Evolutionary conservation across 179 eudicot species (phyloP), one percentile per base, ranked within the genome.

Genomic region (Sideroxylon spinosum): DNA sequence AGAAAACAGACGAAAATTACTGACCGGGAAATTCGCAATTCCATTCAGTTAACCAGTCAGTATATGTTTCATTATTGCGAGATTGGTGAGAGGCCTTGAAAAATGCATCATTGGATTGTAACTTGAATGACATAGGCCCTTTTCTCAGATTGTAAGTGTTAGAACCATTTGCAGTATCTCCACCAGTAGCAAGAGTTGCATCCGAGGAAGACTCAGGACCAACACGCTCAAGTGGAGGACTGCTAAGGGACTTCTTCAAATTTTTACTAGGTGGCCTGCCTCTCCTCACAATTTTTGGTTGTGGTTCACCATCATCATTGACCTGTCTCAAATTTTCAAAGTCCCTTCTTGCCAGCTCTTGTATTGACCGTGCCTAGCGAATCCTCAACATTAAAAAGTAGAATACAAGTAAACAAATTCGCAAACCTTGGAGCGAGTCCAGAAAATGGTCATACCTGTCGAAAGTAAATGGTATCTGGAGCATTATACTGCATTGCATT

Each of bases 401-500:
- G 17, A 75, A 55, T 56, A 44, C 59, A 78, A 13, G 17, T 78
- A 26, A 57, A 74, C 66, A 11, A 29, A 75, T 57, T 63, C 19
- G 62, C 62, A 52, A 76, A 75, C 23, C 46, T 50, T 19, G 62
- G 78, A 59, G 32, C 50, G 55, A 20, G 55, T 37, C 49, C 28
- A 46, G 5, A 16, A 61, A 44, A 62, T 12, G 52, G 16, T 56
- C 80, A 29, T 83, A 94, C 98, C 96, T 94, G 98, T 20, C 97
- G 88, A 76, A 82, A 89, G 82, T 86, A 94, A 83, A 94, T 74
- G 0, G 98, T 90, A 73, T 87, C 88, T 20, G 93, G 83, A 78
- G 93, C 79, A 81, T 94, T 94, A 68, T 92, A 94, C 75, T 87
- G 86, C 98, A 93, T 93, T 77, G 94, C 98, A 80, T 94, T 94